Conservation (phyloP, 768 basidiomycete species). For the Cubamyces sp. region DNA sequence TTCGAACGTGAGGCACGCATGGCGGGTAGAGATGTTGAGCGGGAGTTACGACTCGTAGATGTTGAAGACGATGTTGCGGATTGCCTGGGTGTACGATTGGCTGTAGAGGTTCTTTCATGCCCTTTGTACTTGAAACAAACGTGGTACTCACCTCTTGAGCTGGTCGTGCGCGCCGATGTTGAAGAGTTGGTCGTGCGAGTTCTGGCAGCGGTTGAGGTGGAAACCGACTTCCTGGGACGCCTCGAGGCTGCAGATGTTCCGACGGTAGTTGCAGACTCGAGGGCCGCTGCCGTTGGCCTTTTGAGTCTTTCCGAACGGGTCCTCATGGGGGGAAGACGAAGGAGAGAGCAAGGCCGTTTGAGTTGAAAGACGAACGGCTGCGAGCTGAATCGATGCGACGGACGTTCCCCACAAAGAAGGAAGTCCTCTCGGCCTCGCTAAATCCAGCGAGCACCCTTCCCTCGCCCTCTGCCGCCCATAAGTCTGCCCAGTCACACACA, state of each 20-base stretch:
- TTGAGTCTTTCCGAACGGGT: constrained; percentile 2
- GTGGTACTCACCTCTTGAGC: not conserved
- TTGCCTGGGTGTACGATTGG: not conserved
- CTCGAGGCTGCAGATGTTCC: not conserved
- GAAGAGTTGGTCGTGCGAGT: not conserved
- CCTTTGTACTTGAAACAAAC: not conserved
- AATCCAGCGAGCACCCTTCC: constrained; percentile 2
- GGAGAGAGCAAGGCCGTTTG: constrained; percentile 5
- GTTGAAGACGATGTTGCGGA: not conserved
- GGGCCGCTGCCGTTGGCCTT: not conserved
- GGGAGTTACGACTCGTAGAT: not conserved
- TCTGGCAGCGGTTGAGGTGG: not conserved
- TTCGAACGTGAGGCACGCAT: not conserved
- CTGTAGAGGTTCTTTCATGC: not conserved
- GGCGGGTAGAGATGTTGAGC: not conserved
- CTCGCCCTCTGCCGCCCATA: not conserved
- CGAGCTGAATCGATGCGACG: not conserved
- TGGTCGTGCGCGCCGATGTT: not conserved
- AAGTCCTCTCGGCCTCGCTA: not conserved
- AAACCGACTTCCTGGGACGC: not conserved
- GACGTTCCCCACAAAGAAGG: constrained; percentile 6
- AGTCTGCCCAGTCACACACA: constrained; percentile 3
- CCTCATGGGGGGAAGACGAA: not conserved
- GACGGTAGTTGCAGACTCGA: not conserved
- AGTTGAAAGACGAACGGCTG: not conserved